Evolutionary conservation across 2,329 filamentous ascomycete species (phyloP).

Genomic region (Didymella keratinophila): DNA sequence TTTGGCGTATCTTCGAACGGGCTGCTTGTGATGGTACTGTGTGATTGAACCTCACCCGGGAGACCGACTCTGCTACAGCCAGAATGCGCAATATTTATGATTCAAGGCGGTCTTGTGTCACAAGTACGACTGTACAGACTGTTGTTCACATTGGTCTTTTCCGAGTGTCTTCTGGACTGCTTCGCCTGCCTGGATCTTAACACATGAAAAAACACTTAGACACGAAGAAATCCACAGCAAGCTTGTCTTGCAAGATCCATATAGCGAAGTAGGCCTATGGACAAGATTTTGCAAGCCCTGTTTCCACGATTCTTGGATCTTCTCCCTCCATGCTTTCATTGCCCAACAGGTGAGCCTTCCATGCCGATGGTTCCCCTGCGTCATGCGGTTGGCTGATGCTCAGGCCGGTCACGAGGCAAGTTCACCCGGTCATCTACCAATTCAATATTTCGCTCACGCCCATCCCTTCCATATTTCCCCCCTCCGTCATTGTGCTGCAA

Average conservation of each 20-base stretch:
- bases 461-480: neutral
- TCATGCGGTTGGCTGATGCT: neutral
- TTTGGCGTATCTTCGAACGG: no score
- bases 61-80: neutral
- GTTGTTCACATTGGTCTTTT: neutral
- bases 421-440: neutral
- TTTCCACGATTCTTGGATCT: neutral
- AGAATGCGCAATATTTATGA: neutral
- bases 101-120: neutral
- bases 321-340: neutral
- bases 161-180: neutral
- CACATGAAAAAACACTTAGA: neutral
- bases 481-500: neutral
- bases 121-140: neutral
- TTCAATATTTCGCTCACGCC: neutral
- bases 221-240: neutral
- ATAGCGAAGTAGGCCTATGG: neutral
- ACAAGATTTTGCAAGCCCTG: no score
- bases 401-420: neutral
- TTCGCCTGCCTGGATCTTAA: neutral
- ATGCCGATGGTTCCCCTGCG: neutral
- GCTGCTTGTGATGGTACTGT: no score
- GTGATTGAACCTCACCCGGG: neutral
- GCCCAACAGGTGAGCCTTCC: neutral
- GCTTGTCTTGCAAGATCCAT: neutral